A percentile compares a stretch with the other conserved stretches of the same genome.
phyloP scores from a whole-genome alignment of 257 asterid species.

The Solanum pinnatisectum region DNA sequence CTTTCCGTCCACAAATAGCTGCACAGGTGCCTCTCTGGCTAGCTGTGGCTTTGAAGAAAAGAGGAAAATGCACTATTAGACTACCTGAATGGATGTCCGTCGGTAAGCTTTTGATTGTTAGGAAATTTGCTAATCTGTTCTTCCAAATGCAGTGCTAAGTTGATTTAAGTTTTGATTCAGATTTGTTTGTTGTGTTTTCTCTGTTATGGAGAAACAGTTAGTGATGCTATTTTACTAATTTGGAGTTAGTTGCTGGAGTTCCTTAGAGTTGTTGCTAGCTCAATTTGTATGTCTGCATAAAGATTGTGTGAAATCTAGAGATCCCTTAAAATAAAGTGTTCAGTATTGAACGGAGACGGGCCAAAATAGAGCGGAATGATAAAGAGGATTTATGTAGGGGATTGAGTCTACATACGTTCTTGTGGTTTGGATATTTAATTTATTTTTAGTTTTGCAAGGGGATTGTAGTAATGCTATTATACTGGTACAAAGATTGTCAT shows the following conservation, averaged over 20 bases:
- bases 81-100: conserved; percentile 89
- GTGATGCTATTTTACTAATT: neutral
- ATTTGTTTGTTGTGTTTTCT: neutral
- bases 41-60: conserved; percentile 86
- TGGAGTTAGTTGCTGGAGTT: neutral
- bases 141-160: neutral
- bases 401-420: neutral
- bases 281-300: neutral
- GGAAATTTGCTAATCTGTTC: neutral
- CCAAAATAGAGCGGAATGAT: neutral
- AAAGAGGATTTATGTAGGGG: neutral
- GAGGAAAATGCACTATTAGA: conserved; percentile 87
- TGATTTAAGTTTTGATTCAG: neutral
- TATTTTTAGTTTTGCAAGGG: neutral
- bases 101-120: conserved; percentile 31
- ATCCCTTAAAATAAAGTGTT: neutral
- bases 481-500: neutral
- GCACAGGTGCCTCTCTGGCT: conserved; percentile 84
- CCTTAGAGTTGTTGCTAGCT: neutral
- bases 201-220: neutral
- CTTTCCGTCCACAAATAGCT: conserved; percentile 64
- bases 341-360: neutral
- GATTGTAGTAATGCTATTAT: neutral
- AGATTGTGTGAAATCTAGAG: neutral
- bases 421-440: neutral